Evolutionary conservation across 2,329 filamentous ascomycete species (phyloP).

Genomic region (Aspergillus costaricaensis): DNA sequence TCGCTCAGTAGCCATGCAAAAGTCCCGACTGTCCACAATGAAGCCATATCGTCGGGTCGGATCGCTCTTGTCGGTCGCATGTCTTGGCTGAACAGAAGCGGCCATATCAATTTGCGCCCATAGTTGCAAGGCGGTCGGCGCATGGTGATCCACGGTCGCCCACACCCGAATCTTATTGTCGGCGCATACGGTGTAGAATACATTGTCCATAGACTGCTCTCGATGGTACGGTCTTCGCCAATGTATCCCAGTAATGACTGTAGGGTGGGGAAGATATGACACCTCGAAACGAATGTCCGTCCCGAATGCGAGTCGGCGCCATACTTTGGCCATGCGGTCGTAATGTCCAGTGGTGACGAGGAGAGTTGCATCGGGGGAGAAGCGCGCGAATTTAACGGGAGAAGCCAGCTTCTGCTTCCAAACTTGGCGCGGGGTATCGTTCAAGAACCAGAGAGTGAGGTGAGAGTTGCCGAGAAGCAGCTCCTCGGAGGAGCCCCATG

Average conservation of each 20-base stretch:
- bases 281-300: conserved; percentile 85
- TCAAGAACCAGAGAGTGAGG: conserved; percentile 69
- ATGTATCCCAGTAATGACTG: conserved; percentile 75
- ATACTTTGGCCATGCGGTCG: conserved; percentile 87
- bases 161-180: conserved; percentile 82
- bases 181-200: conserved; percentile 83
- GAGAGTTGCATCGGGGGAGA: conserved; percentile 84
- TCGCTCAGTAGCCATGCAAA: conserved; percentile 73
- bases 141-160: conserved; percentile 73
- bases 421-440: conserved; percentile 49
- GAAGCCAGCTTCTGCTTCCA: conserved; percentile 78
- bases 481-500: conserved; percentile 86
- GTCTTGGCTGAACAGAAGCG: conserved; percentile 65
- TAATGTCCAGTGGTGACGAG: conserved; percentile 78
- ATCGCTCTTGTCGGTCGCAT: conserved; percentile 41
- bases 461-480: conserved; percentile 73
- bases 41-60: conserved; percentile 67
- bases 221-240: conserved; percentile 80
- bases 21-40: conserved; percentile 78
- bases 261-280: conserved; percentile 83
- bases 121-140: conserved; percentile 71
- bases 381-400: conserved; percentile 69
- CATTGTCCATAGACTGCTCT: conserved; percentile 79
- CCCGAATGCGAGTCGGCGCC: conserved; percentile 84
- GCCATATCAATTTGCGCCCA: conserved; percentile 80